Evolutionary conservation across 2,329 filamentous ascomycete species (phyloP).

Genomic region (Alternaria arbusti): DNA sequence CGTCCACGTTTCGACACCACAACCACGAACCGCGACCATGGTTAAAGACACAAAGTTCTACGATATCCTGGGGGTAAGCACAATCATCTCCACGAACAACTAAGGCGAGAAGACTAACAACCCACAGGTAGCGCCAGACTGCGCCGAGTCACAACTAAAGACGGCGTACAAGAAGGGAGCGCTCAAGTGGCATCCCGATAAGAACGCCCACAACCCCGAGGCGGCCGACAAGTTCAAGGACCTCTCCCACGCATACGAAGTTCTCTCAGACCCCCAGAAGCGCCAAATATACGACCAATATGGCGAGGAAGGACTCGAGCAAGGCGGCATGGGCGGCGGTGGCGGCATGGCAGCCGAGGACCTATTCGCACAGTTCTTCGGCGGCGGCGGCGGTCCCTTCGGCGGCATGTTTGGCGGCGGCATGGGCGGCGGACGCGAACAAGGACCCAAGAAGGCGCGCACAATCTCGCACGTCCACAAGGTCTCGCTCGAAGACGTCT

Average conservation of each 20-base stretch:
- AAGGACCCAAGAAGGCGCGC: conserved; percentile 87
- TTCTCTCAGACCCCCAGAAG: conserved; percentile 91
- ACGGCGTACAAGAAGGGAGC: conserved; percentile 86
- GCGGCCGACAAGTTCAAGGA: conserved; percentile 99
- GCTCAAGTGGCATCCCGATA: conserved; percentile 88
- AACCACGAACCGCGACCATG: conserved; percentile 60
- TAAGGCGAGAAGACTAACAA: conserved; percentile 19
- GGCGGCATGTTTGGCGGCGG: conserved; percentile 64
- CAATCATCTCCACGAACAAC: conserved; percentile 33
- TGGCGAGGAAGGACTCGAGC: conserved; percentile 93
- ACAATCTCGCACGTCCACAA: conserved; percentile 99
- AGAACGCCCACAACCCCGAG: conserved; percentile 91
- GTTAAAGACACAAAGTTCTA: conserved; percentile 82
- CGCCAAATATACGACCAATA: conserved; percentile 93
- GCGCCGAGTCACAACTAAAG: conserved; percentile 86
- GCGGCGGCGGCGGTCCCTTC: conserved; percentile 71
- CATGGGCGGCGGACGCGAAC: conserved; percentile 73
- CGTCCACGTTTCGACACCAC: conserved; percentile 13
- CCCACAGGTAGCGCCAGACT: conserved; percentile 74
- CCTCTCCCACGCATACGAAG: conserved; percentile 92
- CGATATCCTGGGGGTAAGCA: conserved; percentile 74
- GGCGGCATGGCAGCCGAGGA: conserved; percentile 95
- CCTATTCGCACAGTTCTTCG: conserved; percentile 96
- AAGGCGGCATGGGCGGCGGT: conserved; percentile 73
- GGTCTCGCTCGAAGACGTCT: conserved; percentile 96